These are phyloP conservation scores for Yarrowia divulgata DNA, from an alignment of 805 yeast species.

Conservation along the genomic window DNA sequence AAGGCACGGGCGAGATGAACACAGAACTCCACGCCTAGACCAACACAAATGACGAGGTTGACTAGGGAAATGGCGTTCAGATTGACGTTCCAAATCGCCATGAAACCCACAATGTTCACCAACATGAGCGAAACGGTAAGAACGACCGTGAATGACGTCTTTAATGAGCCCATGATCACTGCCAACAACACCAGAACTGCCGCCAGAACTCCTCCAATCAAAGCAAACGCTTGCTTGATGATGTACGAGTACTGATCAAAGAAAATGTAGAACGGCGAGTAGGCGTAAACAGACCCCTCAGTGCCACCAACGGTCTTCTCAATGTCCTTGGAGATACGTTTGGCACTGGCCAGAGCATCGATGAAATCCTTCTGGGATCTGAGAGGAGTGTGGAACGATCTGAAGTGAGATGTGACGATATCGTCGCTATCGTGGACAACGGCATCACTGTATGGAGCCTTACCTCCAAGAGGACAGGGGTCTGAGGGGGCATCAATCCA, in stretches of 20 bases:
- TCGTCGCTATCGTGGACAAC: conserved; percentile 55
- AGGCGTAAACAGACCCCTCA: conserved; percentile 73
- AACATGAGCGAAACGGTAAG: conserved; percentile 69
- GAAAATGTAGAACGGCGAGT: conserved; percentile 90
- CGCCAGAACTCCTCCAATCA: conserved; percentile 61
- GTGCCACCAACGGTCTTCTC: conserved; percentile 47
- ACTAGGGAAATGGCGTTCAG: conserved; percentile 90
- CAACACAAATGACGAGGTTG: conserved; percentile 89
- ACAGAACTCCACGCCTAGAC: conserved; percentile 92
- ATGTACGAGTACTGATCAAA: conserved; percentile 86
- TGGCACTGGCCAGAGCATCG: conserved; percentile 73
- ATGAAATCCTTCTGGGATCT: conserved; percentile 86
- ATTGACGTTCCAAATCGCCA: conserved; percentile 76
- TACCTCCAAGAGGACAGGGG: conserved; percentile 94
- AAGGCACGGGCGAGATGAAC: conserved; percentile 85
- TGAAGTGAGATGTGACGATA: conserved; percentile 69
- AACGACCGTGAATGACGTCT: conserved; percentile 64
- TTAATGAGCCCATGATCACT: conserved; percentile 69
- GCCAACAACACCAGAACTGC: conserved; percentile 61
- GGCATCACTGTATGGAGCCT: conserved; percentile 82
- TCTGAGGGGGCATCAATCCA: conserved; percentile 89
- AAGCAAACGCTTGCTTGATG: conserved; percentile 60
- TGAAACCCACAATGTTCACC: conserved; percentile 77
- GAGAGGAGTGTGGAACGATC: conserved; percentile 80
- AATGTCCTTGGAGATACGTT: conserved; percentile 66